A percentile compares a stretch with the other conserved stretches of the same genome.
These are phyloP conservation scores for Pontederia crassipes DNA, from an alignment of 176 grass and related monocot species.

Conservation along the genomic window DNA sequence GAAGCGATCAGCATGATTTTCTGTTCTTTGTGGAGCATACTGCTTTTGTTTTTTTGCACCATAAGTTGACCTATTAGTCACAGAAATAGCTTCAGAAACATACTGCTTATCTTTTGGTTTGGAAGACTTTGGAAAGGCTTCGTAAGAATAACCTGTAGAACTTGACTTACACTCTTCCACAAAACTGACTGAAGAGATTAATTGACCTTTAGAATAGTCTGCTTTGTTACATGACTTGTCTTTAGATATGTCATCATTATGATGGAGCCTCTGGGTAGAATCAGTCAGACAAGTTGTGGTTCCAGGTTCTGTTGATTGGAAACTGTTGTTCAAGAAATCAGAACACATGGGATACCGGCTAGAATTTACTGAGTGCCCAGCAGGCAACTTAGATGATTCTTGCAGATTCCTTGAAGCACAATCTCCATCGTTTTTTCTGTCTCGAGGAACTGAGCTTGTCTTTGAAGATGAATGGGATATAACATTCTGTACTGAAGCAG, in stretches of 20 bases:
- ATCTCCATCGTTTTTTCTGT: conserved; percentile 15
- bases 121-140: conserved; percentile 26
- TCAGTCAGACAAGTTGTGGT: conserved; percentile 19
- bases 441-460: conserved; percentile 28
- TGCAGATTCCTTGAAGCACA: conserved; percentile 27
- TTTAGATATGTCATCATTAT: conserved; percentile 28
- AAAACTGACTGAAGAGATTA: conserved; percentile 7
- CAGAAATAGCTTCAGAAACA: conserved; percentile 29
- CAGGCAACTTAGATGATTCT: conserved; percentile 36
- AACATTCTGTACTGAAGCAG: conserved; percentile 26
- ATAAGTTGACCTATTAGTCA: conserved; percentile 25
- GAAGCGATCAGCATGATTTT: conserved; percentile 40
- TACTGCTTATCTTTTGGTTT: conserved; percentile 38
- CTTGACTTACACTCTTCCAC: neutral
- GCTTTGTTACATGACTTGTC: conserved; percentile 26
- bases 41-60: conserved; percentile 49
- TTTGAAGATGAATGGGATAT: conserved; percentile 23
- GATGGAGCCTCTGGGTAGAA: conserved; percentile 38
- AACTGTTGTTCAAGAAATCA: conserved; percentile 38
- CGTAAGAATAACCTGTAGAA: conserved; percentile 14
- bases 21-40: conserved; percentile 27
- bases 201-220: conserved; percentile 31
- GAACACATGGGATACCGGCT: conserved; percentile 38
- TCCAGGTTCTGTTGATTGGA: conserved; percentile 26
- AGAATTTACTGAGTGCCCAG: conserved; percentile 25